Evolutionary conservation across 495 filamentous ascomycete species (phyloP).

Genomic region (Daldinia childiae): DNA sequence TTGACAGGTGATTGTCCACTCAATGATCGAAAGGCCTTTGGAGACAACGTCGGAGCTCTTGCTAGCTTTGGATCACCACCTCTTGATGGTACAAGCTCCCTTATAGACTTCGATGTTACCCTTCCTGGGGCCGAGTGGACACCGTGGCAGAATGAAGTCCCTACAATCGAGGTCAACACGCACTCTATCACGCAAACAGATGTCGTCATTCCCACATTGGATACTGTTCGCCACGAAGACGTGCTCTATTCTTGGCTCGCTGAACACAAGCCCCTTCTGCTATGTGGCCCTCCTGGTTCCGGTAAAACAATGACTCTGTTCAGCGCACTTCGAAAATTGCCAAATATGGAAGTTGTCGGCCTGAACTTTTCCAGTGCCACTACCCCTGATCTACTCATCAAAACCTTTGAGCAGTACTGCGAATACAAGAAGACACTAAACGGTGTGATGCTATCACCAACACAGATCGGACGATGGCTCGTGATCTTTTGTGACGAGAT

Average conservation of each 20-base stretch:
- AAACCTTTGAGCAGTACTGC: conserved; percentile 99
- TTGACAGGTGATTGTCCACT: conserved; percentile 95
- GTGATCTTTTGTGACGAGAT: conserved; percentile 99
- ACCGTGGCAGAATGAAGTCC: conserved; percentile 93
- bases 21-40: conserved; percentile 85
- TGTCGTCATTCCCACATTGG: conserved; percentile 94
- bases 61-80: conserved; percentile 87
- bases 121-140: conserved; percentile 88
- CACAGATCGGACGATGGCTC: conserved; percentile 96
- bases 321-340: conserved; percentile 92
- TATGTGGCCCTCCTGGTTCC: conserved; percentile 97
- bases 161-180: conserved; percentile 93
- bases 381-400: conserved; percentile 95
- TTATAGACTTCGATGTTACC: conserved; percentile 94
- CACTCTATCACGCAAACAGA: conserved; percentile 97
- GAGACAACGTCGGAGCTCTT: conserved; percentile 78
- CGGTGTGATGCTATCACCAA: conserved; percentile 93
- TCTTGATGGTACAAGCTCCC: conserved; percentile 73
- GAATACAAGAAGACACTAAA: conserved; percentile 99
- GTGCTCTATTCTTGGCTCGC: conserved; percentile 98
- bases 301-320: conserved; percentile 99
- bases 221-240: conserved; percentile 97
- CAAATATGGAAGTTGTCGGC: conserved; percentile 98
- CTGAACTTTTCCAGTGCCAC: conserved; percentile 99
- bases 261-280: conserved; percentile 94